Conservation (phyloP, 306 rosid genomes). For the Purshia tridentata region DNA sequence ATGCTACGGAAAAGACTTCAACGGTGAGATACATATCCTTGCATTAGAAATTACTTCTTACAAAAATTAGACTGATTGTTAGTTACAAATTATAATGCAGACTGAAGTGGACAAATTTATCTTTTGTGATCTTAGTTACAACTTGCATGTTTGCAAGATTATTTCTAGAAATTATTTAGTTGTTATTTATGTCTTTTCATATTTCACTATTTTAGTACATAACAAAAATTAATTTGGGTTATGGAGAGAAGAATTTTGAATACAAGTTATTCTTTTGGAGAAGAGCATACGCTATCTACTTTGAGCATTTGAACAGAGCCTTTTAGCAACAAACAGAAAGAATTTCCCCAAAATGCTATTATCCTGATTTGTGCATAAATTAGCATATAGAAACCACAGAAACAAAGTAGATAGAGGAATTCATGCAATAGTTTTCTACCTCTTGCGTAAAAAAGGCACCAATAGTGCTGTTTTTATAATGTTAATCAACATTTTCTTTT, state of each 20-base stretch:
- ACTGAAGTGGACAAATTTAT: background rate
- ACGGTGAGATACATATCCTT: constrained; percentile 46
- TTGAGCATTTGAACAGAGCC: background rate
- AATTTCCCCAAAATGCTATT: background rate
- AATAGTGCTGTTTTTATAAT: background rate
- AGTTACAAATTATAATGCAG: background rate
- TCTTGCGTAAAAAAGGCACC: background rate
- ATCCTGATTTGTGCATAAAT: background rate
- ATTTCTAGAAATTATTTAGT: background rate
- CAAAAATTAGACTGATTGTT: background rate
- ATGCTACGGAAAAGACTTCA: constrained; percentile 78
- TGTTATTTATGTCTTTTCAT: background rate
- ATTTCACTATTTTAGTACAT: background rate
- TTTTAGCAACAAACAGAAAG: background rate
- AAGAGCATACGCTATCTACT: background rate
- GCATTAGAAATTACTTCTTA: background rate
- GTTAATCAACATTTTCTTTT: background rate
- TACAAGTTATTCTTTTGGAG: background rate
- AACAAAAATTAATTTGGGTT: too few relatives aligned
- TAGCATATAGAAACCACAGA: background rate
- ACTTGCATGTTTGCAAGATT: background rate
- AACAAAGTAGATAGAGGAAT: background rate
- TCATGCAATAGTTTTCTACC: background rate
- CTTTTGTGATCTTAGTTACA: background rate
- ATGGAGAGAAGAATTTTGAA: background rate